Evolutionary conservation across 805 yeast genomes (phyloP), one percentile per base, ranked within the genome.

Genomic region (Clavispora carvajalis): DNA sequence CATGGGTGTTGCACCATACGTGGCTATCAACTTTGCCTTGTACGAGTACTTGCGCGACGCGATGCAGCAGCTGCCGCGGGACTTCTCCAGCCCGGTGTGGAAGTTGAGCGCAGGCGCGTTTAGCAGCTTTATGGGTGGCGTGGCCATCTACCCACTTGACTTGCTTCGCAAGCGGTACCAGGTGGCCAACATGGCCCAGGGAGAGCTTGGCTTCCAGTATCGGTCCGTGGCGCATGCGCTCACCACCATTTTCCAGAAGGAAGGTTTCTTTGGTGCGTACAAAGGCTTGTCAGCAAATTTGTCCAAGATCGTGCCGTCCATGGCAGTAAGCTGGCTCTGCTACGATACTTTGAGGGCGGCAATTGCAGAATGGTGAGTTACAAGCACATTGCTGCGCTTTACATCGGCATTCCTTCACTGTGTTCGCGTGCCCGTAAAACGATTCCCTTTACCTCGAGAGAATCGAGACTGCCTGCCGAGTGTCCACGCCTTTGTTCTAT

Each of bases 271-370:
- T 33, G 91, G 90, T 1, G 76, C 84, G 28, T 84, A 82, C 64
- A 82, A 77, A 53, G 91, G 91, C 0, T 68, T 83, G 59, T 72
- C 80, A 2, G 93, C 95, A 1, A 88, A 88, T 56, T 69, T 87
- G 58, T 82, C 85, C 70, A 91, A 90, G 58, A 93, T 91, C 4
- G 85, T 88, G 35, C 97, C 98, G 0, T 81, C 93, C 11, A 91
- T 93, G 90, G 98, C 98, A 4, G 88, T 90, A 13, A 87, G 91
- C 45, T 91, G 97, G 96, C 69, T 89, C 51, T 79, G 85, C 46
- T 82, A 79, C 59, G 98, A 95, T 49, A 63, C 82, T 23, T 69
- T 86, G 38, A 78, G 80, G 51, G 85, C 57, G 10, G 42, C 47
- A 19, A 58, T 69, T 16, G 57, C 52, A 3, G 31, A 42, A 4